Percentiles rank a stretch among this genome's conserved stretches.
Conservation (phyloP, 129 eudicot genomes). For the Artemisia argyi region DNA sequence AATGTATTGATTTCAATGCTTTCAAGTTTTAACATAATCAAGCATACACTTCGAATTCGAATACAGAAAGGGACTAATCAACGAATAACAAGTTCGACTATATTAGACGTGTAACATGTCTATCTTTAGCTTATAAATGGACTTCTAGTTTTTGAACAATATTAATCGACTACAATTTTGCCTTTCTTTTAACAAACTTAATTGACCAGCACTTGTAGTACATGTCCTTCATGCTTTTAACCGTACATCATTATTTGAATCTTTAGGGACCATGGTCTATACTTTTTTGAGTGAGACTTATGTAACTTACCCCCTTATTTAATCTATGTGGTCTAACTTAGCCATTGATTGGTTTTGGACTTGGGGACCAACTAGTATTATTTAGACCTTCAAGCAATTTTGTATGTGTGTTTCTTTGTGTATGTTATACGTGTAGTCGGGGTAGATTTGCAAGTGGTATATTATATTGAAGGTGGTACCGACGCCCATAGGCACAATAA, state of each 20-base stretch:
- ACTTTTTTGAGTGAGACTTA: constrained; percentile 16
- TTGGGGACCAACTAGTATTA: constrained; percentile 18
- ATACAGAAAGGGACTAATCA: neutral
- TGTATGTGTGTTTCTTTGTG: neutral
- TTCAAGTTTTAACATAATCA: neutral
- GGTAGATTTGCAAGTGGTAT: constrained; percentile 21
- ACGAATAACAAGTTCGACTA: too few relatives aligned
- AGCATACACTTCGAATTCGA: neutral
- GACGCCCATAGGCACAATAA: constrained; percentile 14
- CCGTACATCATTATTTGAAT: neutral
- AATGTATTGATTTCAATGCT: neutral
- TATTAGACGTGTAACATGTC: neutral
- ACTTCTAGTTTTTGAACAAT: neutral
- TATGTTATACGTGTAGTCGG: neutral
- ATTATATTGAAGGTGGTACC: constrained; percentile 30
- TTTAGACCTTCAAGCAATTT: neutral
- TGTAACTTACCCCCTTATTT: too few relatives aligned
- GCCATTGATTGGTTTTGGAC: constrained; percentile 6
- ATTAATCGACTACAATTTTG: neutral
- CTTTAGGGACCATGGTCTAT: constrained; percentile 13
- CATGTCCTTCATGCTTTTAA: neutral
- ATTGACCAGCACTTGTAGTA: neutral
- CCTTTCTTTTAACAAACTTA: neutral
- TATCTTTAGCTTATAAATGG: neutral
- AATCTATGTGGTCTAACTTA: constrained; percentile 10